phyloP scores from a whole-genome alignment of 1,284 basidiomycete genomes.

The Boletus semigastroideus region DNA sequence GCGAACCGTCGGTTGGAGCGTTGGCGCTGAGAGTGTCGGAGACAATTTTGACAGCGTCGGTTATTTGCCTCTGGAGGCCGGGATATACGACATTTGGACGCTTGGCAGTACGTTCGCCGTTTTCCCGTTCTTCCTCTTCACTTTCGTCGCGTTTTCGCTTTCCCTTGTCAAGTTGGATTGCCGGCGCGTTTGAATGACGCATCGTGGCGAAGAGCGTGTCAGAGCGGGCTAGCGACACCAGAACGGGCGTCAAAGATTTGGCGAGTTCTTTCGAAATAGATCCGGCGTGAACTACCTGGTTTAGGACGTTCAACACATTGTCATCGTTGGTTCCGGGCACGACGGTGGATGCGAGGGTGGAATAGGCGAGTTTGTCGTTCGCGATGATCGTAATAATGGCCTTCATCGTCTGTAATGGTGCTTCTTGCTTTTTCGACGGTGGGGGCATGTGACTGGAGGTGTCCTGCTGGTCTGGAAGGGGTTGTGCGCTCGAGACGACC shows the following conservation, averaged over 20 bases:
- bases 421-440: constrained; percentile 47
- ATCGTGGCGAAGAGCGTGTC: constrained; percentile 62
- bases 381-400: constrained; percentile 56
- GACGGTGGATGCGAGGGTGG: constrained; percentile 47
- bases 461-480: constrained; percentile 2
- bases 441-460: not conserved
- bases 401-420: constrained; percentile 59
- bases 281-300: constrained; percentile 45
- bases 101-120: constrained; percentile 39
- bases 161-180: constrained; percentile 57
- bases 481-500: constrained; percentile 13
- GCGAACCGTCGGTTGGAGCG: constrained; percentile 39
- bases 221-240: constrained; percentile 63
- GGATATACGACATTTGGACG: constrained; percentile 42
- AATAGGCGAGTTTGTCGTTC: constrained; percentile 53
- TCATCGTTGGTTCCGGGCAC: constrained; percentile 46
- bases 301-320: constrained; percentile 56
- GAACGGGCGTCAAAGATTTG: constrained; percentile 52
- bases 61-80: constrained; percentile 50
- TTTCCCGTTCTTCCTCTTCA: constrained; percentile 42
- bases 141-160: constrained; percentile 66
- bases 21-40: constrained; percentile 43
- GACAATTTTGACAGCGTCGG: constrained; percentile 56
- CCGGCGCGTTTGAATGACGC: constrained; percentile 57
- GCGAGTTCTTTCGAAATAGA: constrained; percentile 52